Evolutionary conservation across 2,329 filamentous ascomycete genomes (phyloP).

Genomic region (Corynespora cassiicola): DNA sequence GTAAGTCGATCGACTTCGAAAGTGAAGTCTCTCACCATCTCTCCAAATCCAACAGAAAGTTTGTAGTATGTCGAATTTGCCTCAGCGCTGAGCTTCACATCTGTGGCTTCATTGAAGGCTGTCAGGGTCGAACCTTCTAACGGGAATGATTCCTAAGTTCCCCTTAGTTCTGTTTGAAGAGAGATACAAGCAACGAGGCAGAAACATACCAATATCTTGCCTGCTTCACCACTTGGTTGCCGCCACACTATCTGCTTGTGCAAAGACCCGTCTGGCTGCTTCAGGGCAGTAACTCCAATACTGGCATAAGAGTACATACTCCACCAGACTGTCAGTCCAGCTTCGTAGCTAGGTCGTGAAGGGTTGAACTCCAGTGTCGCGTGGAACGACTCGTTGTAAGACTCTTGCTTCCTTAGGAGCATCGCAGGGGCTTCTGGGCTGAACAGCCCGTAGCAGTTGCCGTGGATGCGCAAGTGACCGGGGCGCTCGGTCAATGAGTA

Average conservation of each 20-base stretch:
- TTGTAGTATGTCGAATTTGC: constrained; percentile 10
- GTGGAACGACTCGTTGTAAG: constrained; percentile 51
- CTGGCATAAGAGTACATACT: constrained; percentile 56
- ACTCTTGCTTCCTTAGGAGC: constrained; percentile 61
- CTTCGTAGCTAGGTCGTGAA: constrained; percentile 53
- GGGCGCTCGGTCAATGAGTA: constrained; percentile 56
- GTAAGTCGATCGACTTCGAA: constrained; percentile 44
- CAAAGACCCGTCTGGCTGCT: constrained; percentile 1
- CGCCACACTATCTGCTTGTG: constrained; percentile 16
- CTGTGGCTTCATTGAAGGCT: too few species aligned
- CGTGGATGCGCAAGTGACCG: constrained; percentile 56
- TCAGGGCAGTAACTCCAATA: constrained; percentile 43
- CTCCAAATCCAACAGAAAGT: constrained; percentile 25
- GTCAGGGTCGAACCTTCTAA: constrained; percentile 4
- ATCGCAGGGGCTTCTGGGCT: constrained; percentile 60
- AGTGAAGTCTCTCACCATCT: constrained; percentile 14
- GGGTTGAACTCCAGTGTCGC: constrained; percentile 57
- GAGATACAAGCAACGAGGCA: constrained; percentile 42
- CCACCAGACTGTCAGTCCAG: constrained; percentile 63
- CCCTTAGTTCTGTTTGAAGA: constrained; percentile 37
- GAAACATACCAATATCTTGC: constrained; percentile 32
- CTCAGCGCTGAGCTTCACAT: too few species aligned
- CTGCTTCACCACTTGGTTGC: constrained; percentile 12
- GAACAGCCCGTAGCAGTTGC: constrained; percentile 59
- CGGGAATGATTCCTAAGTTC: constrained; percentile 12